These are phyloP conservation scores for Auriculariales sp. DNA, from an alignment of 768 basidiomycete species.

Conservation along the genomic window DNA sequence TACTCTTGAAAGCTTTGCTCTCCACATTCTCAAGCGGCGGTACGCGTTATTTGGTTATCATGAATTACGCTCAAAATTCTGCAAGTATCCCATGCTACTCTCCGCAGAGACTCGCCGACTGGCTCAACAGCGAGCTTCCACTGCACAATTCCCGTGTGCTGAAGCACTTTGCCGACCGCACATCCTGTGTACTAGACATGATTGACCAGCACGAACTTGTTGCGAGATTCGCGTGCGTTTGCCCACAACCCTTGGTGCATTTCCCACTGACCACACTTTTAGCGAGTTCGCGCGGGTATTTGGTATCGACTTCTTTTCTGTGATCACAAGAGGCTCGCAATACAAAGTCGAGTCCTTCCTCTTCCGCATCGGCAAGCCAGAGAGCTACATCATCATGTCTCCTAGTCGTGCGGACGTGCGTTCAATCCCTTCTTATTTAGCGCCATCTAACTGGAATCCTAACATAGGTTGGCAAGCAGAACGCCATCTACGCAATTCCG, in stretches of 20 bases:
- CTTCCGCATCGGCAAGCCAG: conserved; percentile 94
- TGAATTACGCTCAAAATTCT: conserved; percentile 1
- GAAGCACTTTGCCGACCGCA: conserved; percentile 49
- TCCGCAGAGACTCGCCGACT: conserved; percentile 41
- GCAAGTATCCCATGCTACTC: conserved; percentile 67
- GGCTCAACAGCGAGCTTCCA: conserved; percentile 50
- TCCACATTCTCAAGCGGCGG: conserved; percentile 68
- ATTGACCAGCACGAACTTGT: conserved; percentile 69
- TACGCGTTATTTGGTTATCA: conserved; percentile 17
- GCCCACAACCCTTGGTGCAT: too few species aligned
- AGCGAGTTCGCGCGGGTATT: conserved; percentile 97
- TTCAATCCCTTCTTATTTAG: not conserved
- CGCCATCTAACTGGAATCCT: too few species aligned
- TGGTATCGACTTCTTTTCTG: conserved; percentile 93
- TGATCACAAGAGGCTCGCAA: conserved; percentile 88
- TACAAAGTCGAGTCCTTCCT: conserved; percentile 99
- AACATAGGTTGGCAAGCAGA: conserved; percentile 80
- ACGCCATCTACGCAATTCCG: conserved; percentile 91
- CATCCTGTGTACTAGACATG: conserved; percentile 58
- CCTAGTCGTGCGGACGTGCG: conserved; percentile 76
- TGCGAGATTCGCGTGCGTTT: conserved; percentile 91
- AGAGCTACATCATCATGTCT: conserved; percentile 79
- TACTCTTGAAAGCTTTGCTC: conserved; percentile 80
- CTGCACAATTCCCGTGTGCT: conserved; percentile 40
- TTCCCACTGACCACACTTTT: too few species aligned